Percentiles rank a stretch among this genome's conserved stretches.
These are phyloP conservation scores for Symbiodinium natans DNA, from an alignment of 73 alveolate species.

Conservation along the genomic window DNA sequence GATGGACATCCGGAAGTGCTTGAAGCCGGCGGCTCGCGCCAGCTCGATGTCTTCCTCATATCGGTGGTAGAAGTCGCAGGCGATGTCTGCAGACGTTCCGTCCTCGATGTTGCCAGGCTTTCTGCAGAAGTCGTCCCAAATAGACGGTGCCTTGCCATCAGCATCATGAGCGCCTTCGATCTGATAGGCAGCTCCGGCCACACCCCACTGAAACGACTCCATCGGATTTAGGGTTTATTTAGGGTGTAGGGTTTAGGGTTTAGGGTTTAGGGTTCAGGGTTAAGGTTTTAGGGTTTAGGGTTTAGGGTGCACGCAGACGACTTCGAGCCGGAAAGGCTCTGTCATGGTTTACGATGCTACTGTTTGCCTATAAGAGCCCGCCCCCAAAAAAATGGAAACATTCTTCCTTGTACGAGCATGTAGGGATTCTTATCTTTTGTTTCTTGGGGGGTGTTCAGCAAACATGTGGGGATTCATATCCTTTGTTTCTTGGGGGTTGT, in stretches of 20 bases:
- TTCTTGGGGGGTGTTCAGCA: no score
- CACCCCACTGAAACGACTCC: conserved; percentile 48
- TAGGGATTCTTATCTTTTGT: no score
- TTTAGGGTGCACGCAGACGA: no score
- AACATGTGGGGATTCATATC: no score
- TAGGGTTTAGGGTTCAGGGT: no score
- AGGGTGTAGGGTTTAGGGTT: not conserved
- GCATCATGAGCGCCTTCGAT: conserved; percentile 32
- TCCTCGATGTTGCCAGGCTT: not conserved
- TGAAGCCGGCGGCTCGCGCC: conserved; percentile 40
- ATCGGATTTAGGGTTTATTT: not conserved
- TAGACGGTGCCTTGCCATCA: conserved; percentile 18
- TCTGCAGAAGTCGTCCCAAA: conserved; percentile 15
- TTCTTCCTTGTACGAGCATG: no score
- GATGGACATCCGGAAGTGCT: conserved; percentile 21
- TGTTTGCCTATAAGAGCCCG: no score
- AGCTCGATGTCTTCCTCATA: conserved; percentile 33
- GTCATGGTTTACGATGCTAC: no score
- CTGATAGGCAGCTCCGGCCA: conserved; percentile 31
- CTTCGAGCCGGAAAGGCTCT: not conserved
- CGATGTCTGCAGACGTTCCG: conserved; percentile 23
- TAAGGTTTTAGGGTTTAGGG: no score
- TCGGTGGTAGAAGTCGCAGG: conserved; percentile 30
- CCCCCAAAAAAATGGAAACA: no score
- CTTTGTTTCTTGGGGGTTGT: no score